Base-by-base conservation (phyloP, 2,329 filamentous ascomycete genomes). In the Pseudonectria buxi region DNA sequence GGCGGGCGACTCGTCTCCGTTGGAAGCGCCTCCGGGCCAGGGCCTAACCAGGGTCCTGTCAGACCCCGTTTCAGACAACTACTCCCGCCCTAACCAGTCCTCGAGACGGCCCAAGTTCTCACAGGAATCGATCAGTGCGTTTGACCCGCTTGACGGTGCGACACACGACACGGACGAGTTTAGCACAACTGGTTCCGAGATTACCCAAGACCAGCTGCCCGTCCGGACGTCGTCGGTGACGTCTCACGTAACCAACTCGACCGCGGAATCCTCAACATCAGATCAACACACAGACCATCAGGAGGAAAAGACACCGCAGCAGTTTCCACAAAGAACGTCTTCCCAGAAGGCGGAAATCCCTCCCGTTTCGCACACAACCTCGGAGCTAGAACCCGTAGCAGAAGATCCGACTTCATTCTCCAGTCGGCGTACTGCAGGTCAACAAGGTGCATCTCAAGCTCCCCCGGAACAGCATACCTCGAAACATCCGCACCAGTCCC, bases 31-130 rank as follows among this genome's bases (percentile, higher is more conserved):
- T 22, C 60, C 63, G 30, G 71, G 69, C 16, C 67, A 77, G 35
- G 65, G 67, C 6, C 61, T 87, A 24, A 64, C 69, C 6, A 72
- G 79, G 46, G 76, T 84, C 1, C 76, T 83, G 52, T 86, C 86
- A 4, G 86, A 90, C 51, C 81, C 85, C 3, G 34, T 55, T 22
- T 35, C 50, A 24, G 54, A 57, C 12, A 54, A 81, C 48, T 81
- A 77, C 51, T 83, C 81, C 10, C 68, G 77, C 7, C 78, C 81
- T 9, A 66, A 63, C 10, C 56, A 65, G 36, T 60, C 68, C 24
- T 61, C 71, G 37, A 59, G 67, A 41, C 64, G 71, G 44, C 67
- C 71, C 35, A 68, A 67, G 27, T 70, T 70, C 44, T 65, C 68
- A 24, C 63, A 66, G 40, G 71, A 76, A 16, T 53, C 59, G 10